These are phyloP conservation scores for Silene noctiflora DNA, from an alignment of 179 eudicot genomes.

Conservation along the genomic window DNA sequence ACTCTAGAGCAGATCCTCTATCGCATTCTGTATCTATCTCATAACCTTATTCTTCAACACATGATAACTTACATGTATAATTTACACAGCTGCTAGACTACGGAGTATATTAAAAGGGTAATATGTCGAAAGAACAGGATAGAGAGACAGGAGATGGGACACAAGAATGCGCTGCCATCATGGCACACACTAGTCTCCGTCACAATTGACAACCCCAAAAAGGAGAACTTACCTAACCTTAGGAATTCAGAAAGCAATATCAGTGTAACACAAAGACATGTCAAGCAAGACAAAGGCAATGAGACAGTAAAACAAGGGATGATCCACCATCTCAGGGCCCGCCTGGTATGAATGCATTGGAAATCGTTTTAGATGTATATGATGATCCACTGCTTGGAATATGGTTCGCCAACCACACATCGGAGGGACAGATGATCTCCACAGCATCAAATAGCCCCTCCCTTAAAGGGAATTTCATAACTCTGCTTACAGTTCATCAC, in stretches of 20 bases:
- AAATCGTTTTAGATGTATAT: slow-evolving; percentile 25
- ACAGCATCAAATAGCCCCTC: slow-evolving; percentile 38
- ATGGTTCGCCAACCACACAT: slow-evolving; percentile 24
- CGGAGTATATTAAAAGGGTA: background rate
- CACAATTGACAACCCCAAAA: slow-evolving; percentile 25
- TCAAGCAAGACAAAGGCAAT: slow-evolving; percentile 27
- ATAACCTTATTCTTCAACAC: background rate
- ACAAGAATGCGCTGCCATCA: slow-evolving; percentile 17
- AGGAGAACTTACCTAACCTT: slow-evolving; percentile 40
- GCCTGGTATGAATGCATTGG: slow-evolving; percentile 36
- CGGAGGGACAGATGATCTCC: slow-evolving; percentile 35
- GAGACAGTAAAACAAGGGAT: slow-evolving; percentile 35
- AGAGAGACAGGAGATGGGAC: background rate
- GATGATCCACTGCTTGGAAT: slow-evolving; percentile 31
- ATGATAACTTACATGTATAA: background rate
- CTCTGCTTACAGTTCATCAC: slow-evolving; percentile 38
- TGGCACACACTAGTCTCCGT: slow-evolving; percentile 13
- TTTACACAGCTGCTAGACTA: background rate
- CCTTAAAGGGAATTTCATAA: slow-evolving; percentile 36
- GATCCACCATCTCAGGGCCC: slow-evolving; percentile 42
- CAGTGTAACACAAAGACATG: slow-evolving; percentile 28
- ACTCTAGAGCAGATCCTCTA: background rate
- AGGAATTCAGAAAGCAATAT: slow-evolving; percentile 27
- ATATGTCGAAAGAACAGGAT: background rate
- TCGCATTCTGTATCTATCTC: background rate